These are phyloP conservation scores for Linnemannia zychae DNA, from an alignment of 192 early-diverging fungal genomes.

Conservation along the genomic window DNA sequence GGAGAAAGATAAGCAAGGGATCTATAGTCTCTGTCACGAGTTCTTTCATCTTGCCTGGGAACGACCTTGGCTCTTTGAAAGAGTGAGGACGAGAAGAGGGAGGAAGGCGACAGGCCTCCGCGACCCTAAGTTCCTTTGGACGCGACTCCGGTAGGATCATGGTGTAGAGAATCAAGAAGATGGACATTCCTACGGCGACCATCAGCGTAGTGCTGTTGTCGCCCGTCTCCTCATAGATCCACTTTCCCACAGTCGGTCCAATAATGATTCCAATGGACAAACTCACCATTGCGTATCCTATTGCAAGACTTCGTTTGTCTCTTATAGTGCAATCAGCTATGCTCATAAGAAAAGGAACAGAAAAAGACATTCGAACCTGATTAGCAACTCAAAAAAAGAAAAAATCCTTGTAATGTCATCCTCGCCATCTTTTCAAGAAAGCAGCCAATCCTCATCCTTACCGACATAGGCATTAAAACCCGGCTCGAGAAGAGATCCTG, in stretches of 20 bases:
- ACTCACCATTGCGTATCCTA: constrained; percentile 18
- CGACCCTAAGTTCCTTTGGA: neutral
- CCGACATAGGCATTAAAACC: constrained; percentile 17
- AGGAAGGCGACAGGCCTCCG: neutral
- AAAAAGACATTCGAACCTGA: neutral
- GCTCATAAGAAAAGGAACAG: neutral
- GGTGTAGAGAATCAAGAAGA: neutral
- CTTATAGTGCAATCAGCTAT: constrained; percentile 7
- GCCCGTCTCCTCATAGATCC: neutral
- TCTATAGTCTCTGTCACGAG: neutral
- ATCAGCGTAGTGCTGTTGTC: neutral
- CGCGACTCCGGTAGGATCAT: constrained; percentile 17
- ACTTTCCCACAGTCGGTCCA: neutral
- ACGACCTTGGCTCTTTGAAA: neutral
- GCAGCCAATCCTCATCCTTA: neutral
- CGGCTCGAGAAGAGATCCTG: constrained; percentile 4
- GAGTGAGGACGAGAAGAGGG: neutral
- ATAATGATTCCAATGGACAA: constrained; percentile 13
- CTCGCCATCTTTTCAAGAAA: no score
- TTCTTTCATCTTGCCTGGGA: neutral
- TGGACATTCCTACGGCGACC: neutral
- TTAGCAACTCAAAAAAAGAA: neutral
- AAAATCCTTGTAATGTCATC: no score
- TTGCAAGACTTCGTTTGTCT: constrained; percentile 1
- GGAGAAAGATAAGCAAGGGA: constrained; percentile 9